phyloP scores from a whole-genome alignment of 2,329 filamentous ascomycete genomes.

The Clonostachys sp. region DNA sequence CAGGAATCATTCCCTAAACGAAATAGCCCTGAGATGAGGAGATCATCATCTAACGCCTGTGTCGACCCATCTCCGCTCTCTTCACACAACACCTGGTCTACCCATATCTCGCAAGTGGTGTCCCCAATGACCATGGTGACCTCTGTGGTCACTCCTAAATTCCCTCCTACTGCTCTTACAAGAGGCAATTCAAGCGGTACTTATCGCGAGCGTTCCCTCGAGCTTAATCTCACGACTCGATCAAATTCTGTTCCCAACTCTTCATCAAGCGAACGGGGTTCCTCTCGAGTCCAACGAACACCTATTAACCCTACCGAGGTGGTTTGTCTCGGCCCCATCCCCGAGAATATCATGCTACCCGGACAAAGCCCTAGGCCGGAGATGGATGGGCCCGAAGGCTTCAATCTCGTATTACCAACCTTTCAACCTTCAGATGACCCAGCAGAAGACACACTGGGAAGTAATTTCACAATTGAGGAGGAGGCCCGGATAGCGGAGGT shows the following conservation, averaged over 20 bases:
- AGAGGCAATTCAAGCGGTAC: too few species aligned
- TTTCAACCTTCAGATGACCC: constrained; percentile 9
- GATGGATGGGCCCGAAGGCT: background rate
- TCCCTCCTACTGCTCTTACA: too few species aligned
- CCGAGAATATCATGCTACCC: constrained; percentile 30
- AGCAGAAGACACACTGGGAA: constrained; percentile 39
- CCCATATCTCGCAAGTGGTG: too few species aligned
- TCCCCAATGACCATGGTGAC: too few species aligned
- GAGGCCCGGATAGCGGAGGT: constrained; percentile 20
- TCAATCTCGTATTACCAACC: background rate
- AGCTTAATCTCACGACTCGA: too few species aligned
- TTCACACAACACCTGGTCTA: too few species aligned
- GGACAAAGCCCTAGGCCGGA: background rate
- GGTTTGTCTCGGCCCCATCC: constrained; percentile 50
- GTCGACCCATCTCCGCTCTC: too few species aligned
- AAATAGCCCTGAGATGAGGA: too few species aligned
- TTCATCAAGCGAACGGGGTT: too few species aligned
- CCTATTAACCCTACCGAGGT: constrained; percentile 49
- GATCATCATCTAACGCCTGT: too few species aligned
- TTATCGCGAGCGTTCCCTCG: background rate
- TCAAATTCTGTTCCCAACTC: too few species aligned
- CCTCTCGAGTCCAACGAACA: constrained; percentile 32
- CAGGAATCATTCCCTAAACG: too few species aligned
- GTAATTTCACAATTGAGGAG: constrained; percentile 53
- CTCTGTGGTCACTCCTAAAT: background rate